Evolutionary conservation across 192 early-diverging fungal species (phyloP), one percentile per base, ranked within the genome.

Genomic region (Globomyces pollinis-pini): DNA sequence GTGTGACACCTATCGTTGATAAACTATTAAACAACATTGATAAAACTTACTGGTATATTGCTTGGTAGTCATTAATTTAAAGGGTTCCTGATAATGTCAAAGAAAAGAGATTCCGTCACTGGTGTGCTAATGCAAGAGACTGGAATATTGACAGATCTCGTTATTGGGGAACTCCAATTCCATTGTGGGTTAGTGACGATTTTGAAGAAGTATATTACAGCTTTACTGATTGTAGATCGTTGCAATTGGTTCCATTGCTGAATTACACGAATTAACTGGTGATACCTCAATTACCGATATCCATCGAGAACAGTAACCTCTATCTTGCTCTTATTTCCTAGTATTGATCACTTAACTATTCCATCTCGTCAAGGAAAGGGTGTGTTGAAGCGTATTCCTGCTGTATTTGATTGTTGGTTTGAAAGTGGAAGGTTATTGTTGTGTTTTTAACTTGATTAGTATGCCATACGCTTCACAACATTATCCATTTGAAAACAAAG

Each of bases 101-200:
- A 73, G 96, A 99, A 62, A 93, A 93, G 80, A 84, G 94, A 30
- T 99, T 99, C 69, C 87, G 82, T 52, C 95, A 96, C 82, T 99
- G 96, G 96, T 84, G 98, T 62, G 88, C 77, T 38, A 86, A 87
- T 51, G 91, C 92, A 11, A 88, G 93, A 45, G 96, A 99, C 75
- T 99, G 96, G 96, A 91, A 92, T 62, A 80, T 99, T 52, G 98
- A 94, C 29, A 89, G 96, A 62, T 92, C 88, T 70, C 86, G 96
- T 57, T 99, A 90, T 83, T 99, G 96, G 96, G 96, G 96, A 62
- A 99, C 96, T n/a, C 96, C 96, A 44, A 94, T 99, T 50, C 96
- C 96, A 26, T 71, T 99, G 39, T 99, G 96, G 96, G 86, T 83
- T 61, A 92, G 85, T 67, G 94, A 93, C 7, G 96, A 99, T 68